Evolutionary conservation across 768 basidiomycete species (phyloP).

Genomic region (Suillus discolor): DNA sequence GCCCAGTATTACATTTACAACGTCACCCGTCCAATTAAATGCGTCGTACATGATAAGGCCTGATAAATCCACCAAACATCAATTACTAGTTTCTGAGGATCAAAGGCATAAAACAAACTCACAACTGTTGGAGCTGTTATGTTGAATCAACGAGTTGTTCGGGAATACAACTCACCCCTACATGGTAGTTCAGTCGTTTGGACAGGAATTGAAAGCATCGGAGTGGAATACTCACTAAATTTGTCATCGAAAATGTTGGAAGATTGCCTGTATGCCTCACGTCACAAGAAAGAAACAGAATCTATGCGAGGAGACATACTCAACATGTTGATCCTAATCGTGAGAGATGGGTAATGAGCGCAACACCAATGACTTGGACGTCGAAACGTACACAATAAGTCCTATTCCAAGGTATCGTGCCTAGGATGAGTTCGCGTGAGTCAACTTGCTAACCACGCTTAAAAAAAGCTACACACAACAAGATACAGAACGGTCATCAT

Average conservation of each 20-base stretch:
- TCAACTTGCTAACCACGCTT: no score
- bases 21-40: not conserved
- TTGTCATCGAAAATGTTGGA: not conserved
- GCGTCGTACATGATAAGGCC: not conserved
- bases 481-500: not conserved
- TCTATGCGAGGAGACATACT: not conserved
- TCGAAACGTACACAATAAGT: not conserved
- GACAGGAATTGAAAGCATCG: not conserved
- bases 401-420: not conserved
- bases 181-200: not conserved
- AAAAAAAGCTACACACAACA: not conserved
- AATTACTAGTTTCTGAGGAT: no score
- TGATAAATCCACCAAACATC: no score
- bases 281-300: not conserved
- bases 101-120: no score
- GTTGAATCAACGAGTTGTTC: not conserved
- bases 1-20: not conserved
- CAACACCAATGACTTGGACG: not conserved
- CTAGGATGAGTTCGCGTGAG: not conserved
- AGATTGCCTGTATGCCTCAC: not conserved
- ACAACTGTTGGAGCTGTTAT: not conserved
- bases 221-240: not conserved
- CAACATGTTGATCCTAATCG: not conserved
- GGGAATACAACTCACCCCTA: not conserved
- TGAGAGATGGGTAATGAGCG: not conserved